Evolutionary conservation across 768 basidiomycete genomes (phyloP).

Genomic region (Boletus bicolor): DNA sequence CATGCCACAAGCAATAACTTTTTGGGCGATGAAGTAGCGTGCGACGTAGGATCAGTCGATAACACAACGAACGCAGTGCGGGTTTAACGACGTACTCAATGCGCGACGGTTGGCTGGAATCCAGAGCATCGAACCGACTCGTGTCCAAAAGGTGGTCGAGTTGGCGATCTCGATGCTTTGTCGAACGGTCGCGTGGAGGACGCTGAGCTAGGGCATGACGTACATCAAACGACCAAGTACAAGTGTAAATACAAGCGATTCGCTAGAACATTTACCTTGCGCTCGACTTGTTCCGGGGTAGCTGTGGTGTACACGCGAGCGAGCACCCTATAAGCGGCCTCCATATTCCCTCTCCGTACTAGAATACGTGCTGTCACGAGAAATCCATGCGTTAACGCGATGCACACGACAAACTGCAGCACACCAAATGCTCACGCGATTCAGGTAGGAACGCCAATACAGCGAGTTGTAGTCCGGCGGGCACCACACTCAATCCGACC

Average conservation of each 20-base stretch:
- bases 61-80: not conserved
- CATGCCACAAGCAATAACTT: conserved; percentile 75
- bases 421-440: conserved; percentile 52
- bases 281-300: conserved; percentile 57
- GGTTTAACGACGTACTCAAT: conserved; percentile 45
- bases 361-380: conserved; percentile 53
- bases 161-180: conserved; percentile 60
- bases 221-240: not conserved
- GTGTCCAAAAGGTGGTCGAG: conserved; percentile 57
- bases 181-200: conserved; percentile 57
- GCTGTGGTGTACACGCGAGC: conserved; percentile 68
- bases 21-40: not conserved
- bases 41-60: not conserved
- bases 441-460: conserved; percentile 70
- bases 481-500: conserved; percentile 73
- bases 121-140: conserved; percentile 51
- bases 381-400: not conserved
- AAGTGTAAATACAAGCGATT: not conserved
- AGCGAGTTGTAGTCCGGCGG: conserved; percentile 60
- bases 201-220: conserved; percentile 42
- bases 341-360: conserved; percentile 51
- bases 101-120: conserved; percentile 64
- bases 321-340: conserved; percentile 52
- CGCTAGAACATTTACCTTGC: conserved; percentile 43
- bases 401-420: not conserved